A percentile compares a stretch with the other conserved stretches of the same genome.
phyloP scores from a whole-genome alignment of 768 basidiomycete species.

The Termitomyces sp. region DNA sequence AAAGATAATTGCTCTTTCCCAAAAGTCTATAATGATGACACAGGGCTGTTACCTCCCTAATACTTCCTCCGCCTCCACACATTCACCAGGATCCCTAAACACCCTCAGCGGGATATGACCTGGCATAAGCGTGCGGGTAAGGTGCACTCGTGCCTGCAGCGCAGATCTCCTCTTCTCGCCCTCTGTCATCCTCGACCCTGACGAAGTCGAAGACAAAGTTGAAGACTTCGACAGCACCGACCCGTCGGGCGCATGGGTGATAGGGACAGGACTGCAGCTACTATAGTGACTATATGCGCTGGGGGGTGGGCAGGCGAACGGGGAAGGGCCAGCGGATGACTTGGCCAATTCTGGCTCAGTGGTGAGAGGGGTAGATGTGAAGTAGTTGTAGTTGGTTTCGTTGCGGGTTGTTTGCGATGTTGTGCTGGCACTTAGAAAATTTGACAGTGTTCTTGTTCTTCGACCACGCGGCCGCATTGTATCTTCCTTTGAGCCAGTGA shows the following conservation, averaged over 20 bases:
- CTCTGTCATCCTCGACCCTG: conserved; percentile 30
- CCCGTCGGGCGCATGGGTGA: neutral
- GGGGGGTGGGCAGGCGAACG: neutral
- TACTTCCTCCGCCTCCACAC: conserved; percentile 52
- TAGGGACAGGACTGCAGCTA: neutral
- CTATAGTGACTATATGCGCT: neutral
- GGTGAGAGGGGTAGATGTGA: conserved; percentile 14
- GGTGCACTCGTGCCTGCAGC: conserved; percentile 60
- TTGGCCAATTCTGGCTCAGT: conserved; percentile 19
- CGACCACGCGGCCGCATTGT: conserved; percentile 6
- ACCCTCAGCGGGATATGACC: conserved; percentile 52
- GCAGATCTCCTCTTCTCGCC: conserved; percentile 51
- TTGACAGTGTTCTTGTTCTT: conserved; percentile 9
- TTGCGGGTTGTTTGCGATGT: neutral
- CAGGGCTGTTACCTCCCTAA: conserved; percentile 21
- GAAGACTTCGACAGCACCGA: conserved; percentile 11
- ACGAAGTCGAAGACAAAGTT: conserved; percentile 4
- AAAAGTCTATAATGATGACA: neutral
- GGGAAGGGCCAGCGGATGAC: neutral
- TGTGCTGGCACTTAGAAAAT: conserved; percentile 1
- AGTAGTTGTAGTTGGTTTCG: conserved; percentile 12
- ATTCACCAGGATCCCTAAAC: conserved; percentile 66
- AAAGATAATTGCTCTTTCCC: neutral
- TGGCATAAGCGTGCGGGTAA: conserved; percentile 56
- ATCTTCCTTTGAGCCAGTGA: conserved; percentile 17